Evolutionary conservation across 352 stramenopile genomes (phyloP).

Genomic region (Phytophthora crassamura): DNA sequence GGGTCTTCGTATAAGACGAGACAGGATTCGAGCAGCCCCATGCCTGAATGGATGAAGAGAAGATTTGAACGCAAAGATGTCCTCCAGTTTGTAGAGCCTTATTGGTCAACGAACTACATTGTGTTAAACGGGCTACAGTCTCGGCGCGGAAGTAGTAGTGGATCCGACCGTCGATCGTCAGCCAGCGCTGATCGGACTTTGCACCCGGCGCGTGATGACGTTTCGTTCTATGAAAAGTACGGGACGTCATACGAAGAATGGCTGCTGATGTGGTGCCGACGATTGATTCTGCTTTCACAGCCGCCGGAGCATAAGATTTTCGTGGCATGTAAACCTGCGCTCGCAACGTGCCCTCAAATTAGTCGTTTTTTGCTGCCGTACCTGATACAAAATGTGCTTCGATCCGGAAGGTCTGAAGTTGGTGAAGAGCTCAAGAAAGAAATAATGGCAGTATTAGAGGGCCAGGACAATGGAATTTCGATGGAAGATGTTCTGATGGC

Average conservation of each 20-base stretch:
- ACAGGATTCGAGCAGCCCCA: constrained; percentile 27
- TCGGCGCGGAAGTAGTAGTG: constrained; percentile 11
- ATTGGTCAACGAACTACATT: constrained; percentile 90
- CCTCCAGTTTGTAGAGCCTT: constrained; percentile 89
- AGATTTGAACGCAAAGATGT: constrained; percentile 86
- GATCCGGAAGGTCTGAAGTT: constrained; percentile 63
- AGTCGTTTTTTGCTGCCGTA: constrained; percentile 85
- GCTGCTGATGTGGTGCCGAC: constrained; percentile 80
- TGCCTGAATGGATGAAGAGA: constrained; percentile 89
- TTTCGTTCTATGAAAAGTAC: constrained; percentile 82
- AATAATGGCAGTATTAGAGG: constrained; percentile 81
- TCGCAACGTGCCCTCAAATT: constrained; percentile 76
- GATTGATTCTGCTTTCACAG: constrained; percentile 80
- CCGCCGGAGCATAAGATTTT: constrained; percentile 89
- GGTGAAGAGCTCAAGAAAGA: constrained; percentile 82
- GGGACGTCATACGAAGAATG: constrained; percentile 82
- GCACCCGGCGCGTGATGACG: constrained; percentile 41
- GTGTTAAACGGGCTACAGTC: constrained; percentile 39
- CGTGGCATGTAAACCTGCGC: constrained; percentile 62
- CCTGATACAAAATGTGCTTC: constrained; percentile 87
- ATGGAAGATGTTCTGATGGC: constrained; percentile 55
- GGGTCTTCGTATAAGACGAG: constrained; percentile 27
- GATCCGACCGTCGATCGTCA: constrained; percentile 17
- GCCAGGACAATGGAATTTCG: constrained; percentile 67
- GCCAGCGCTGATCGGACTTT: constrained; percentile 32